A percentile compares a stretch with the other conserved stretches of the same genome.
phyloP scores from a whole-genome alignment of 2,329 filamentous ascomycete species.

The Trichoderma atroviride region DNA sequence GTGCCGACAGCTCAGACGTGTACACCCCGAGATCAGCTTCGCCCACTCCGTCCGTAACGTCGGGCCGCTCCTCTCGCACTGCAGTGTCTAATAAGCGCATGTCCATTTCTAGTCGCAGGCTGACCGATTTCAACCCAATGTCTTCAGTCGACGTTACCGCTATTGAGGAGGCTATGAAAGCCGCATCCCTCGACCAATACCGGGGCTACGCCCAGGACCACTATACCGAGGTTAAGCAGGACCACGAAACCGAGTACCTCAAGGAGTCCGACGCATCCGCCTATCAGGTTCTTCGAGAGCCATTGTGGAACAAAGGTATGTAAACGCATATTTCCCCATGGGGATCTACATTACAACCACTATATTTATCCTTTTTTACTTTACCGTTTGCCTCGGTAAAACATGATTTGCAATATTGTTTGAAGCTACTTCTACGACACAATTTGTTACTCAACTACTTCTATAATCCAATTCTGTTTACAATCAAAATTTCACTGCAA shows the following conservation, averaged over 20 bases:
- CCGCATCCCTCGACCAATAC: slow-evolving; percentile 61
- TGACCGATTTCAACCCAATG: slow-evolving; percentile 58
- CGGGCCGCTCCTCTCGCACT: slow-evolving; percentile 53
- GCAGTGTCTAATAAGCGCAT: slow-evolving; percentile 56
- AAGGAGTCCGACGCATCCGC: slow-evolving; percentile 55
- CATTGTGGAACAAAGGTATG: slow-evolving; percentile 67
- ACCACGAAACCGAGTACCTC: slow-evolving; percentile 56
- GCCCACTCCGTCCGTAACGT: slow-evolving; percentile 52
- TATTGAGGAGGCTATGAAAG: slow-evolving; percentile 63
- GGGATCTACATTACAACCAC: not conserved
- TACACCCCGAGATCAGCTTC: slow-evolving; percentile 59
- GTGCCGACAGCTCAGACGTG: slow-evolving; percentile 53
- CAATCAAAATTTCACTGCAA: not conserved
- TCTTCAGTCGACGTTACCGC: slow-evolving; percentile 58
- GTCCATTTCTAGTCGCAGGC: slow-evolving; percentile 54
- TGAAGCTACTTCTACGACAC: not conserved
- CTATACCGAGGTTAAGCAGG: slow-evolving; percentile 59
- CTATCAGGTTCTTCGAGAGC: slow-evolving; percentile 64
- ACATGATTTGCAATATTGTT: not conserved
- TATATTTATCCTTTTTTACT: not conserved
- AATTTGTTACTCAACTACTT: no score
- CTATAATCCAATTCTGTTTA: not conserved
- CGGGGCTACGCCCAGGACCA: slow-evolving; percentile 61
- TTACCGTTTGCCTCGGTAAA: not conserved
- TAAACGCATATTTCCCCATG: slow-evolving; percentile 29